These are phyloP conservation scores for Solanum hybrid DNA, from an alignment of 305 asterid genomes.

Conservation along the genomic window DNA sequence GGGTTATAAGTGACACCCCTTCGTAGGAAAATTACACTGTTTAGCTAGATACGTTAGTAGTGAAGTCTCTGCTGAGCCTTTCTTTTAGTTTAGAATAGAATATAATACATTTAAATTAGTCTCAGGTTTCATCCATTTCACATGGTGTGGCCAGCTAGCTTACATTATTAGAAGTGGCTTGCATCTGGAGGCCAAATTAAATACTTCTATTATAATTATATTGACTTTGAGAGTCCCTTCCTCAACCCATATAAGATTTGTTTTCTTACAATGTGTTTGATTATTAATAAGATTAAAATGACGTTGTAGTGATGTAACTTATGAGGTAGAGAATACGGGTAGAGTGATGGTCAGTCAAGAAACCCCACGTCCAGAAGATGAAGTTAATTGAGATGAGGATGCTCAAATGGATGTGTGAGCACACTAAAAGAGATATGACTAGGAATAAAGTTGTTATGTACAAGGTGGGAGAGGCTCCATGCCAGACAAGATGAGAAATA, in stretches of 20 bases:
- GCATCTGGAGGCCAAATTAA: neutral
- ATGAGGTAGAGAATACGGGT: neutral
- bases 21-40: neutral
- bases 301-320: neutral
- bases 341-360: neutral
- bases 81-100: neutral
- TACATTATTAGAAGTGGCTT: neutral
- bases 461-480: neutral
- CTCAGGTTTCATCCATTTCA: neutral
- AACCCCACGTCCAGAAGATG: neutral
- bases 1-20: neutral
- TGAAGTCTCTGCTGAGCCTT: neutral
- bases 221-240: neutral
- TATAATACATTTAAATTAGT: neutral
- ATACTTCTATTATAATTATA: neutral
- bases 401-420: too few relatives aligned
- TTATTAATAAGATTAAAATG: neutral
- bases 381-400: neutral
- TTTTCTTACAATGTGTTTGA: neutral
- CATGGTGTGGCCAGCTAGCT: neutral
- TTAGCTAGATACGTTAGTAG: neutral
- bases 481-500: neutral
- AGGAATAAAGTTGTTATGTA: neutral
- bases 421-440: too few relatives aligned
- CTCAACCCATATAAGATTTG: neutral